These are phyloP conservation scores for Xylariomycetidae sp. DNA, from an alignment of 2,329 filamentous ascomycete species.

Conservation along the genomic window DNA sequence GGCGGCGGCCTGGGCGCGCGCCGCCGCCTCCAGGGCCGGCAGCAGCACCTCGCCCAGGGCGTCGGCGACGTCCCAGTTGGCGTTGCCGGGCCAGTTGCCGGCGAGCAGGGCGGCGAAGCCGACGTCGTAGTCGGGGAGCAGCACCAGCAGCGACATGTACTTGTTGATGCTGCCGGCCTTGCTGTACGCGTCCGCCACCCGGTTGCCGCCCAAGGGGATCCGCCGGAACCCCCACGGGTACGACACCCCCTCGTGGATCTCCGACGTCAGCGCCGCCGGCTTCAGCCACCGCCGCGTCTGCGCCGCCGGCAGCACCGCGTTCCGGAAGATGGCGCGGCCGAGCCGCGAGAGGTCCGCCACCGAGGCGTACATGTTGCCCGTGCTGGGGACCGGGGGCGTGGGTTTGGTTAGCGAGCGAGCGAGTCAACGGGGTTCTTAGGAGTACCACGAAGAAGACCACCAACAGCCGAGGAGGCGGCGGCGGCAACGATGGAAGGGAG, in stretches of 20 bases:
- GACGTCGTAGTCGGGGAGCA: constrained; percentile 25
- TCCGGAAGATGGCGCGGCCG: constrained; percentile 37
- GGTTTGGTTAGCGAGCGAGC: not conserved
- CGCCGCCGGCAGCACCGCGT: constrained; percentile 27
- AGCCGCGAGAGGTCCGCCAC: constrained; percentile 33
- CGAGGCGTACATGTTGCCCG: constrained; percentile 40
- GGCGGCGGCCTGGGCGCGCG: constrained; percentile 15
- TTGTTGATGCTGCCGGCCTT: constrained; percentile 24
- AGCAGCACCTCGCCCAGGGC: constrained; percentile 16
- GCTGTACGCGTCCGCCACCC: constrained; percentile 23
- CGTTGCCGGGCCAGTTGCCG: constrained; percentile 22
- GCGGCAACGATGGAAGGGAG: not conserved
- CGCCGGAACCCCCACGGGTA: constrained; percentile 40
- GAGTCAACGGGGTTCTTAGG: too few species aligned
- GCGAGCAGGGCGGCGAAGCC: constrained; percentile 21
- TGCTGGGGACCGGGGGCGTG: constrained; percentile 16
- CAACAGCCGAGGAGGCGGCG: not conserved
- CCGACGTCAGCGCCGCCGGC: constrained; percentile 31
- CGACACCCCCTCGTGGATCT: constrained; percentile 31
- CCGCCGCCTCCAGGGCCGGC: constrained; percentile 20
- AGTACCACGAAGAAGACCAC: not conserved
- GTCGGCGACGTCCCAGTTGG: constrained; percentile 26
- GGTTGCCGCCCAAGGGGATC: constrained; percentile 20
- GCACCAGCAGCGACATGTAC: constrained; percentile 21
- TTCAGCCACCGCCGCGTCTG: constrained; percentile 40